These are phyloP conservation scores for Tilletiaria anomala DNA, from an alignment of 1,284 basidiomycete species.

Conservation along the genomic window DNA sequence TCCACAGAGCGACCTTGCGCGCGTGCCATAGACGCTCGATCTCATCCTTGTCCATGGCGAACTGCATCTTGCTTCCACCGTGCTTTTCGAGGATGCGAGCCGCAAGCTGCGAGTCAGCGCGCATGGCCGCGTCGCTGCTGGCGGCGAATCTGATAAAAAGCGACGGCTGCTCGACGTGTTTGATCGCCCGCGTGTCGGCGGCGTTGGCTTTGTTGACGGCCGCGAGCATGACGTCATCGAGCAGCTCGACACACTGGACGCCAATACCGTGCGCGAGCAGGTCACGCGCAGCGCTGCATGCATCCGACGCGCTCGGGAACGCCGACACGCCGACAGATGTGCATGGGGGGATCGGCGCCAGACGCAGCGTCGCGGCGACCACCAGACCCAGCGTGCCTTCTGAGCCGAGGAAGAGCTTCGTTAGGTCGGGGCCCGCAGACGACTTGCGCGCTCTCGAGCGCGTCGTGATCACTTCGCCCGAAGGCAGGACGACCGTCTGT, in stretches of 20 bases:
- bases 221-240: conserved; percentile 26
- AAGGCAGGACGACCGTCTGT: conserved; percentile 53
- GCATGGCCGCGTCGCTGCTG: not conserved
- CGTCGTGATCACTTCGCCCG: conserved; percentile 85
- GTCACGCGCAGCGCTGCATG: conserved; percentile 57
- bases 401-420: conserved; percentile 82
- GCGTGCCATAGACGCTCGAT: conserved; percentile 68
- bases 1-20: conserved; percentile 66
- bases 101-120: not conserved
- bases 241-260: conserved; percentile 47
- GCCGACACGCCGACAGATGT: conserved; percentile 48
- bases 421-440: conserved; percentile 75
- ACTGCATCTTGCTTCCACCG: not conserved
- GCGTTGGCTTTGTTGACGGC: conserved; percentile 29
- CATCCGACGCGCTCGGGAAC: conserved; percentile 45
- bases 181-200: not conserved
- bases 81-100: not conserved
- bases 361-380: conserved; percentile 69
- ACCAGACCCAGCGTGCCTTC: conserved; percentile 88
- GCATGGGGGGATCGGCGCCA: conserved; percentile 59
- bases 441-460: conserved; percentile 69
- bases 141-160: not conserved
- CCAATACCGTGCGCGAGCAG: conserved; percentile 44
- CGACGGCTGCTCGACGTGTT: not conserved
- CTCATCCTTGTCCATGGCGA: conserved; percentile 52